phyloP scores from a whole-genome alignment of 2,329 filamentous ascomycete species.

The Verticillium nonalfalfae region DNA sequence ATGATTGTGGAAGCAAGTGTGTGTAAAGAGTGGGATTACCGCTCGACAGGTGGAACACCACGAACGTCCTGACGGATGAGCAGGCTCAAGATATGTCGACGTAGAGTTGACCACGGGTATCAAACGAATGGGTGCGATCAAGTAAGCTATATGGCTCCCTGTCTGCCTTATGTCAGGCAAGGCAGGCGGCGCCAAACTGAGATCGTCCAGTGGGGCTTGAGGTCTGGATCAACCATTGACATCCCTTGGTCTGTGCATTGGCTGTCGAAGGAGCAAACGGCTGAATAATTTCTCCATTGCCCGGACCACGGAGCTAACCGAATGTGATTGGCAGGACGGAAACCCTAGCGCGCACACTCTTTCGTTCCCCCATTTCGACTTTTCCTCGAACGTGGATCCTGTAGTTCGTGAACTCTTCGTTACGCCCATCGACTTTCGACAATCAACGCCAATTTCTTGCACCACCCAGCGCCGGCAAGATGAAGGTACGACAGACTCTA shows the following conservation, averaged over 20 bases:
- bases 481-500: conserved; percentile 32
- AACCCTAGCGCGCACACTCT: conserved; percentile 35
- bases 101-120: background rate
- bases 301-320: background rate
- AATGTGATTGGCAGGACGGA: background rate
- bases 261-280: background rate
- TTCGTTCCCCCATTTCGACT: conserved; percentile 26
- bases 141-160: background rate
- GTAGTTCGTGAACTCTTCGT: background rate
- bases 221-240: background rate
- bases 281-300: background rate
- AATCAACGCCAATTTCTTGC: conserved; percentile 35
- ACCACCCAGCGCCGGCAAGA: conserved; percentile 39
- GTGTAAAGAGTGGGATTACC: background rate
- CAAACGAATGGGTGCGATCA: too few species aligned
- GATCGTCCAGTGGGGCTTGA: background rate
- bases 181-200: background rate
- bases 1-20: background rate
- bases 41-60: background rate
- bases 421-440: background rate
- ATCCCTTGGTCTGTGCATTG: background rate
- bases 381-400: background rate
- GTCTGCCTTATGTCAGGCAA: too few species aligned
- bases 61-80: background rate
- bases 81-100: background rate